Evolutionary conservation across 768 basidiomycete species (phyloP).

Genomic region (Paxillus ammoniavirescens): DNA sequence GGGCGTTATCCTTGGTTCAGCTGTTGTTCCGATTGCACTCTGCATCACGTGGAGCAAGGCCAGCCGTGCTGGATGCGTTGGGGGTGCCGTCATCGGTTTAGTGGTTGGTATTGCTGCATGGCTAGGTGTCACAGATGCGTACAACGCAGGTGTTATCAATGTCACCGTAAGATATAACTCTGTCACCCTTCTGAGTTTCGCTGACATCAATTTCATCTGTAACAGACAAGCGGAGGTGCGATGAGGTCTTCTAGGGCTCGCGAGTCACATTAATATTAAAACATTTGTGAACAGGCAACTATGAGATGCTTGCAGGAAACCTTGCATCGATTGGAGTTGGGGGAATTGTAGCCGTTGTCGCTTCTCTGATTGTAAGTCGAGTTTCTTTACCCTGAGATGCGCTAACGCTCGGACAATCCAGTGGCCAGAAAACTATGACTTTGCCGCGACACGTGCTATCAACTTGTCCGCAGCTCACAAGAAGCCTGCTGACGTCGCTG

Average conservation of each 20-base stretch:
- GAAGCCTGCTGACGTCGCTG: constrained; percentile 14
- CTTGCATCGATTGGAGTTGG: constrained; percentile 82
- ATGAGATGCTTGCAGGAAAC: constrained; percentile 86
- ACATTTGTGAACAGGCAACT: constrained; percentile 35
- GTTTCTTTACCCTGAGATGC: not conserved
- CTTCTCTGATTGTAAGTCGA: constrained; percentile 59
- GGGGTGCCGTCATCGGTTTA: constrained; percentile 72
- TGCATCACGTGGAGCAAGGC: constrained; percentile 84
- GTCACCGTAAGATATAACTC: constrained; percentile 49
- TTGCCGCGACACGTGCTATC: constrained; percentile 74
- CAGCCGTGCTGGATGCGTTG: constrained; percentile 81
- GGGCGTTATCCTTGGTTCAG: constrained; percentile 84
- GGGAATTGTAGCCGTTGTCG: constrained; percentile 65
- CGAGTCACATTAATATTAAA: not conserved
- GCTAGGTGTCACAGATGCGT: constrained; percentile 74
- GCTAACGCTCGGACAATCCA: constrained; percentile 21
- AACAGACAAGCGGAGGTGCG: constrained; percentile 51
- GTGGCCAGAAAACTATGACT: constrained; percentile 85
- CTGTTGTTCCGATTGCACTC: constrained; percentile 83
- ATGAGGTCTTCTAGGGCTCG: constrained; percentile 21
- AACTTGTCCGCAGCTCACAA: constrained; percentile 41
- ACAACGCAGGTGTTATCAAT: constrained; percentile 70
- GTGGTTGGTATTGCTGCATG: constrained; percentile 72
- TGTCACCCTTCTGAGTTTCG: not conserved
- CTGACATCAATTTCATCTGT: constrained; percentile 1